Conservation (phyloP, 169 alveolate genomes). For the Toxoplasma gondii region DNA sequence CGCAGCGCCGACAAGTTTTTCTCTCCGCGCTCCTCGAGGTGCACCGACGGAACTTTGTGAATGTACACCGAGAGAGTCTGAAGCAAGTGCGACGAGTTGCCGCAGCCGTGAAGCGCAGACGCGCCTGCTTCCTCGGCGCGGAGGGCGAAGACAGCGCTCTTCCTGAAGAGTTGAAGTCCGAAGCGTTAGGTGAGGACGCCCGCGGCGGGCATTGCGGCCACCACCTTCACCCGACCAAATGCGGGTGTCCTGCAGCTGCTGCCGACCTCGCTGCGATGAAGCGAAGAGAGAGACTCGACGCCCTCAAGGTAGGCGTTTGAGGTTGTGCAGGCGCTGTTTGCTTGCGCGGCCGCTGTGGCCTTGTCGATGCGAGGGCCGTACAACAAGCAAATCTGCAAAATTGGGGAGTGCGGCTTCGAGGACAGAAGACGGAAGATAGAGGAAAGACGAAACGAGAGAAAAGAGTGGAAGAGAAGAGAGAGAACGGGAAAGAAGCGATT, state of each 20-base stretch:
- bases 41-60: constrained; percentile 39
- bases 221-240: constrained; percentile 61
- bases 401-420: no score
- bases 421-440: background rate
- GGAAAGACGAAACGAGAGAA: constrained; percentile 2
- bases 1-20: constrained; percentile 60
- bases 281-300: constrained; percentile 62
- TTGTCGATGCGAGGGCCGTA: background rate
- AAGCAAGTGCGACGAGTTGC: constrained; percentile 55
- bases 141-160: background rate
- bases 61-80: constrained; percentile 45
- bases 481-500: background rate
- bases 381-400: no score
- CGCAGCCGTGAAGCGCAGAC: constrained; percentile 52
- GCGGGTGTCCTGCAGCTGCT: constrained; percentile 65
- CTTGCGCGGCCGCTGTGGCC: background rate
- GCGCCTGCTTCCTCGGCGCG: background rate
- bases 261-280: constrained; percentile 49
- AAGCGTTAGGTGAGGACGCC: constrained; percentile 31
- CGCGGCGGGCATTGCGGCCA: constrained; percentile 52
- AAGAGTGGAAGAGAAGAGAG: background rate
- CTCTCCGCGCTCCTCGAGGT: constrained; percentile 51
- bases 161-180: constrained; percentile 1
- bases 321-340: background rate
- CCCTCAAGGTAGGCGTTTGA: constrained; percentile 23